Base-by-base conservation (phyloP, 495 filamentous ascomycete genomes). In the Letharia columbiana region DNA sequence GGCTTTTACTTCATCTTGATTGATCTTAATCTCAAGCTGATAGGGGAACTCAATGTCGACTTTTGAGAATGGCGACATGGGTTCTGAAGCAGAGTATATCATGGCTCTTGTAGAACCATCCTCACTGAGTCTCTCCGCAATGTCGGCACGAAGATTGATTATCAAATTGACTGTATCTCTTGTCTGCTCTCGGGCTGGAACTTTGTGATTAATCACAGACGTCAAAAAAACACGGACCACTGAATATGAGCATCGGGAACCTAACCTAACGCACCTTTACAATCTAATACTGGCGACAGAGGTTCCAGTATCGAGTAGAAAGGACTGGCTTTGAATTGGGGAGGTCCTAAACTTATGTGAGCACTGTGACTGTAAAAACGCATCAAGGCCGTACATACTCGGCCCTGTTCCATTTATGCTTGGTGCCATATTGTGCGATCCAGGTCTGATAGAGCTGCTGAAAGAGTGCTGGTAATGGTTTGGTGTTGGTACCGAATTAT, bases 11-110 rank as follows among this genome's bases (percentile, higher is more conserved):
- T 95, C 90, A 42, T 88, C 89, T 35, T 86, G 82, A 71, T 98
- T 98, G 47, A 95, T 86, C 72, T 92, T 92, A 57, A 98, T 79
- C 75, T 97, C 94, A 33, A 92, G 86, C 76, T 96, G 91, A 67
- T 92, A 85, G 1, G 94, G 94, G 69, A 98, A 98, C 2, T 89
- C 79, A 45, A 98, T 86, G 66, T 98, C 92, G 7, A 80, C 79
- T 66, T 79, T 81, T 35, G 77, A 86, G 80, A 75, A 85, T 23
- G 73, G 83, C 69, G 66, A 78, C 45, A 82, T 82, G 69, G 76
- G 77, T 28, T 84, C 81, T 60, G 80, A 79, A 8, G 89, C 88
- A 66, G 91, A 94, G 72, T 91, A 96, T 18, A 96, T 79, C 86
- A 97, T 90, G 52, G 92, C 79, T 49, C 83, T 81, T 49, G 86